phyloP scores from a whole-genome alignment of 2,329 filamentous ascomycete species.

The Akanthomyces dipterigenus region DNA sequence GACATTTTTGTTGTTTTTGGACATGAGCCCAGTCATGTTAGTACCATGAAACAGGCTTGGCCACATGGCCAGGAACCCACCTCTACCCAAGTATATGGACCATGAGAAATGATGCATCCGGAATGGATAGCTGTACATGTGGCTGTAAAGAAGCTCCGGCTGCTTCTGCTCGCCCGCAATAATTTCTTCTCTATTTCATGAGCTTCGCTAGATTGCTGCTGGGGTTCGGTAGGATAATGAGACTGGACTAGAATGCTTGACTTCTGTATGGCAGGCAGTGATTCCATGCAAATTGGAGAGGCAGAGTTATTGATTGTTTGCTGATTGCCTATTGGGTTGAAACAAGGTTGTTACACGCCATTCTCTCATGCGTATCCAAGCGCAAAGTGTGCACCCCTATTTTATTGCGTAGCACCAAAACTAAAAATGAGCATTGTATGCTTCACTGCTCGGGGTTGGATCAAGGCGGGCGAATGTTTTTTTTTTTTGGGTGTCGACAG shows the following conservation, averaged over 20 bases:
- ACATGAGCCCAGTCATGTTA: conserved; percentile 9
- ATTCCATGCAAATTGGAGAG: conserved; percentile 1
- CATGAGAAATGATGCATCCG: conserved; percentile 5
- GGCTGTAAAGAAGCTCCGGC: conserved; percentile 1
- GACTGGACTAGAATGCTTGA: neutral
- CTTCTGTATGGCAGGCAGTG: neutral
- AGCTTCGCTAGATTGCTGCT: neutral
- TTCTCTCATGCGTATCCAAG: neutral
- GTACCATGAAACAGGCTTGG: neutral
- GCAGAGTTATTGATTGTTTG: neutral
- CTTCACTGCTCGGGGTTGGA: neutral
- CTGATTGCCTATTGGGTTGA: neutral
- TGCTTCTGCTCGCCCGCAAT: conserved; percentile 6
- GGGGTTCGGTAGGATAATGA: neutral
- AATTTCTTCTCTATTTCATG: conserved; percentile 1
- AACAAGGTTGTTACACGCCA: neutral
- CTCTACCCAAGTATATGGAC: conserved; percentile 1
- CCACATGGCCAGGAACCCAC: neutral
- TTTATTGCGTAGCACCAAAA: neutral
- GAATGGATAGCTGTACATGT: conserved; percentile 2
- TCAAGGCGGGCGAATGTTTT: neutral
- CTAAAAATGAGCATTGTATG: no score
- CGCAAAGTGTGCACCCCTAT: neutral
- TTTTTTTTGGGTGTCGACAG: neutral
- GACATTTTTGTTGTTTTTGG: conserved; percentile 7